Base-by-base conservation (phyloP, 2,329 filamentous ascomycete species). In the Aspergillus quadricinctus region DNA sequence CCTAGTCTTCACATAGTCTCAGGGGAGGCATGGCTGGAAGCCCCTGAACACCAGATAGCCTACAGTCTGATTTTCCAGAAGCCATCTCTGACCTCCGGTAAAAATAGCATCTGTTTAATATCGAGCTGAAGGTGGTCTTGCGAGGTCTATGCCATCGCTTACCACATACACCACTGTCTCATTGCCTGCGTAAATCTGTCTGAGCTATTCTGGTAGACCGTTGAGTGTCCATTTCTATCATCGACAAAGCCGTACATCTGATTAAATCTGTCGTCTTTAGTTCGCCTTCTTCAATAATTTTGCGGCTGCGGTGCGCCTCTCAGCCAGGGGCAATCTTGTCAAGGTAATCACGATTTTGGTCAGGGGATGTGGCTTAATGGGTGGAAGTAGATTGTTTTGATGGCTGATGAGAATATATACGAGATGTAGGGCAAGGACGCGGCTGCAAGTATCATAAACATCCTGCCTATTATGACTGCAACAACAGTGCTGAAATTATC, bases 371-470 rank as follows among this genome's bases (percentile, higher is more conserved):
- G 29, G 3, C 41, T 52, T 1, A 64, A 40, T 10, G 61, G 54
- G 21, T 64, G 61, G 2, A 57, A 29, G 35, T 52, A 61, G 63
- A 78, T 23, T 10, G 1, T 49, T 21, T 40, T 50, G 17, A 43
- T 21, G 19, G n/a, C 40, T 43, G n/a, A 21, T 19, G 11, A n/a
- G 40, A 43, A 4, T 19, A 43, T 43, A 4, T 43, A 21, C 3
- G 6, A n/a, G 19, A 41, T 9, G 19, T 43, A 43, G 7, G 10
- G 19, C 3, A 21, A n/a, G 1, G 9, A 21, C 10, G 3, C n/a
- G 3, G 40, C 19, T 10, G n/a, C 7, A 8, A 43, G 40, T 9
- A 21, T 21, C 8, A 43, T 3, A n/a, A 43, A 21, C n/a, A 43
- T 21, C n/a, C 3, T 21, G 40, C 3, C 40, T 35, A 5, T 35